phyloP scores from a whole-genome alignment of 1,139 yeast species.

The Yamadazyma diospyri region DNA sequence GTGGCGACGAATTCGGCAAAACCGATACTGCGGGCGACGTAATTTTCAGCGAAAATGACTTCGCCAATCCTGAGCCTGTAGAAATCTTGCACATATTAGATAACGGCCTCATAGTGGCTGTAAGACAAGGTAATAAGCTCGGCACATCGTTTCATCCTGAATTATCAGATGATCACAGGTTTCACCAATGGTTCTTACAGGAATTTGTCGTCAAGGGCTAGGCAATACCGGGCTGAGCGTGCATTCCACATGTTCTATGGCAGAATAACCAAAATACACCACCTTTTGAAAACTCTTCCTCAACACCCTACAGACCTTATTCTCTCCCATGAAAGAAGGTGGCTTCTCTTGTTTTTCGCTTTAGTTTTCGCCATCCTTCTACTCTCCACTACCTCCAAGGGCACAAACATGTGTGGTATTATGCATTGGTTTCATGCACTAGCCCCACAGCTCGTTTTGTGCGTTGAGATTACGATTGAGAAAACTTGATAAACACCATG shows the following conservation, averaged over 20 bases:
- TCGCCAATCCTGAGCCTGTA: slow-evolving; percentile 29
- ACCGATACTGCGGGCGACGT: slow-evolving; percentile 12
- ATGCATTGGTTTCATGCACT: too few species aligned
- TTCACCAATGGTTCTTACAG: slow-evolving; percentile 71
- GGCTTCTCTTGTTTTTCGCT: too few species aligned
- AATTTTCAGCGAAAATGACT: slow-evolving; percentile 24
- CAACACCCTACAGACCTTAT: too few species aligned
- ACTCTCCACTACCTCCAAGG: too few species aligned
- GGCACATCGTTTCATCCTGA: slow-evolving; percentile 88
- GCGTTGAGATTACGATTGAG: slow-evolving; percentile 2
- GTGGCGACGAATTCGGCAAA: slow-evolving; percentile 11
- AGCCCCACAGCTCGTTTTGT: background rate
- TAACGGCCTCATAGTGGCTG: slow-evolving; percentile 60
- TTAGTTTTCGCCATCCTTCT: too few species aligned
- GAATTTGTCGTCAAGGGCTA: slow-evolving; percentile 39
- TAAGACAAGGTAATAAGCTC: slow-evolving; percentile 60
- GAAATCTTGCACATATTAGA: slow-evolving; percentile 41
- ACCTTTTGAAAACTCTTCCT: too few species aligned
- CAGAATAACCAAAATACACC: too few species aligned
- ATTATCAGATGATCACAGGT: slow-evolving; percentile 52
- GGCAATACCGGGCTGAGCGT: too few species aligned
- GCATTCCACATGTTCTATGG: too few species aligned
- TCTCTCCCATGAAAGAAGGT: too few species aligned
- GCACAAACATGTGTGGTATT: too few species aligned
- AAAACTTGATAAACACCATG: slow-evolving; percentile 15